Base-by-base conservation (phyloP, 2,329 filamentous ascomycete genomes). In the Mycosphaerella sp. region DNA sequence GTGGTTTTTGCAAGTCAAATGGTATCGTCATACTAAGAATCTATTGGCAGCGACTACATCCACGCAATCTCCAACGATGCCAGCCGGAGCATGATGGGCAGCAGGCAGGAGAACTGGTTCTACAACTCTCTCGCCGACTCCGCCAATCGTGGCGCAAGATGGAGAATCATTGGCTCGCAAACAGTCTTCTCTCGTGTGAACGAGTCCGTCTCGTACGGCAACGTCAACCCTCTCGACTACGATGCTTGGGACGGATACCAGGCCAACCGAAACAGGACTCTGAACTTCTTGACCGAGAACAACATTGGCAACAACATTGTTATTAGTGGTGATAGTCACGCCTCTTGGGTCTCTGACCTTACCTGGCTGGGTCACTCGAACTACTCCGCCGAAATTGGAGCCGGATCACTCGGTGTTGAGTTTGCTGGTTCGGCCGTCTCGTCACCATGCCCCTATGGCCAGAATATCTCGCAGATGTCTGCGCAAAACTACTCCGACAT, bases 101-200 rank as follows among this genome's bases (percentile, higher is more conserved):
- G 76, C 1, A 77, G 78, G 9, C 86, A 89, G 64, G 86, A 89
- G 66, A 79, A 80, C 59, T 89, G 86, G 86, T 84, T 87, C 68
- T 86, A 85, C 65, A 74, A 75, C 53, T 59, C 64, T 6, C 59
- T 70, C 1, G 56, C 58, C 17, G 47, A 57, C 2, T 68, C 81
- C 0, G 73, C 78, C n/a, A 61, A 78, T 13, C 78, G 85, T n/a
- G 81, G 81, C 18, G 81, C 85, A 0, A 75, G 78, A 0, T 89
- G 86, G 86, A 75, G 85, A 36, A 66, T 89, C 14, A 76, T 89
- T 39, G 85, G 85, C 8, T 85, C 82, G 21, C 85, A 88, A 65
- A 57, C 85, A 37, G 70, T 87, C 43, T 87, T 88, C 68, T 81
- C 79, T 6, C 74, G 75, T 6, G 66, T 83, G 18, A 78, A 79